A percentile compares a stretch with the other conserved stretches of the same genome.
These are phyloP conservation scores for Calocybe gangraenosa DNA, from an alignment of 768 basidiomycete species.

Conservation along the genomic window DNA sequence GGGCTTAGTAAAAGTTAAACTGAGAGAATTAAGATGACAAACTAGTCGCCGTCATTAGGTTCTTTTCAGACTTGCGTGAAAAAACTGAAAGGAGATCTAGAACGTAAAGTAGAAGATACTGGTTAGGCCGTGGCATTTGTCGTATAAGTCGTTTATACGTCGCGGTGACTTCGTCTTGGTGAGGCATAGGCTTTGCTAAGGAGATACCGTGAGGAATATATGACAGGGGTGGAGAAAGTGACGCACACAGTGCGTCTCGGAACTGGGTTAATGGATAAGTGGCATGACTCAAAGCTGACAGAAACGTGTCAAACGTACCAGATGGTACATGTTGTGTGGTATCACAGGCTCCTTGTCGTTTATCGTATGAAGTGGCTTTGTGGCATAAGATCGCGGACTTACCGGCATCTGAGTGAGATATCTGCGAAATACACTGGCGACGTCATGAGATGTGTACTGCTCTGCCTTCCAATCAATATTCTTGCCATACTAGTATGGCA, in stretches of 20 bases:
- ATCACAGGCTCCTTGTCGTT: conserved; percentile 83
- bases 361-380: conserved; percentile 6
- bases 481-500: conserved; percentile 75
- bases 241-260: conserved; percentile 70
- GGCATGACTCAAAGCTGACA: conserved; percentile 12
- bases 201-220: conserved; percentile 2
- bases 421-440: conserved; percentile 92
- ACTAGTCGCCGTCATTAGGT: conserved; percentile 96
- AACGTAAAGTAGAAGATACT: conserved; percentile 95
- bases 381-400: conserved; percentile 28
- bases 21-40: conserved; percentile 26
- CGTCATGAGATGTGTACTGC: conserved; percentile 90
- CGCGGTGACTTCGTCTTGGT: conserved; percentile 67
- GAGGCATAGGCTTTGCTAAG: conserved; percentile 62
- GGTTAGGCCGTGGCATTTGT: conserved; percentile 82
- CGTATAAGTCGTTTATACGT: conserved; percentile 84
- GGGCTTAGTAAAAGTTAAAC: neutral
- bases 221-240: neutral
- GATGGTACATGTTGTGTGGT: conserved; percentile 84
- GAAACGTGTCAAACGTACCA: conserved; percentile 52
- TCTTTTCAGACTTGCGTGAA: conserved; percentile 84
- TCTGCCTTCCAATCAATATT: conserved; percentile 86
- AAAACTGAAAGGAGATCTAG: conserved; percentile 95
- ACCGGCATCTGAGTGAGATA: conserved; percentile 98
- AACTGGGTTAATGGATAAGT: conserved; percentile 44